Evolutionary conservation across 2,329 filamentous ascomycete species (phyloP), one percentile per base, ranked within the genome.

Genomic region (Tolypocladium amazonense): DNA sequence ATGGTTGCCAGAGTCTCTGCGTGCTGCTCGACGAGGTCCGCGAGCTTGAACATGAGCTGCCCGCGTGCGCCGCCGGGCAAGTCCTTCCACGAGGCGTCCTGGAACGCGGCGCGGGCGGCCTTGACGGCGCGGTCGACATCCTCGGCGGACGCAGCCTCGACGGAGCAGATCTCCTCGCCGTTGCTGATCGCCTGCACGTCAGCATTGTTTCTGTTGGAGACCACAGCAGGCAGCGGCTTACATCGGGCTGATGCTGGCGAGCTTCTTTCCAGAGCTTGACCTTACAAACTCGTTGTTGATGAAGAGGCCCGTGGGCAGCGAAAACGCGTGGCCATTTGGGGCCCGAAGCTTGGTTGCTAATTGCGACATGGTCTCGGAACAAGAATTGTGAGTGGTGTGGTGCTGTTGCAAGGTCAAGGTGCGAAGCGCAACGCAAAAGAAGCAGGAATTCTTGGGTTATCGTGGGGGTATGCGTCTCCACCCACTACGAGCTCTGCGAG

Each of bases 231-330:
- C n/a, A 9, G 11, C 25, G 23, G 23, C 68, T 53, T 67, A 73
- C 72, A 68, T 70, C n/a, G 73, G 73, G 68, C 87, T 89, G 67
- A 89, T 83, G 25, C 80, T 81, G 9, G 79, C 76, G 58, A 89
- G 81, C 63, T 63, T 84, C 82, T 64, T 61, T 27, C 72, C 85
- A 74, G 64, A 82, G 77, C 58, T 82, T 75, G 71, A 82, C 82
- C 62, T 82, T 56, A 89, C 84, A 71, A 88, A 90, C 68, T 89
- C 85, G 62, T 90, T 90, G 76, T 89, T 88, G 74, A 91, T 90
- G 74, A 90, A 91, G 15, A 91, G 79, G 15, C 88, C 88, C 14
- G 81, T 83, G 12, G 86, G 86, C 70, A 88, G 85, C 37, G 74
- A 77, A 65, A 88, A 89, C 65, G 83, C 85, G 66, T 77, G 79